phyloP scores from a whole-genome alignment of 2,329 filamentous ascomycete species.

The Emmonsiellopsis sp. region DNA sequence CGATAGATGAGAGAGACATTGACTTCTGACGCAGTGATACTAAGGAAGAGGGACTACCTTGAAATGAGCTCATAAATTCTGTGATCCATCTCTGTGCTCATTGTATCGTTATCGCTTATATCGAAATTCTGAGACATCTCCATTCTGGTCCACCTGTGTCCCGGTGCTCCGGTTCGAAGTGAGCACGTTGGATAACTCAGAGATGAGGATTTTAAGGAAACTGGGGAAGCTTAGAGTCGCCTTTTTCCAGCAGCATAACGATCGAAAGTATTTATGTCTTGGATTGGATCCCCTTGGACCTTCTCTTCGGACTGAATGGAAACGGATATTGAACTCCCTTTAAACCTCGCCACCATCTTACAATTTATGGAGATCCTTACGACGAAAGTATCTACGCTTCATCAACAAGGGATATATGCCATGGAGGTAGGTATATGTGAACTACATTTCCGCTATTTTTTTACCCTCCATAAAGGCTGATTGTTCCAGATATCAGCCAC shows the following conservation, averaged over 20 bases:
- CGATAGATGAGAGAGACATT: no score
- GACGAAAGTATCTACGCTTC: constrained; percentile 6
- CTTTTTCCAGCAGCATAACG: constrained; percentile 7
- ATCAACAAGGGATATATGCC: constrained; percentile 6
- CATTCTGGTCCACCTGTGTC: no score
- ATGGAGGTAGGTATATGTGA: constrained; percentile 11
- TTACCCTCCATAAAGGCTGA: not conserved
- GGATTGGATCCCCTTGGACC: constrained; percentile 7
- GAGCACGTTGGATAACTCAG: constrained; percentile 8
- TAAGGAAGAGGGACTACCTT: no score
- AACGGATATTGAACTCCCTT: not conserved
- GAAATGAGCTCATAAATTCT: no score
- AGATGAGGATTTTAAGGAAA: constrained; percentile 8
- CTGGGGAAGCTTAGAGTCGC: constrained; percentile 7
- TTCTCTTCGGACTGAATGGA: not conserved
- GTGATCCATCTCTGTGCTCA: no score
- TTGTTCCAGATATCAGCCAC: constrained; percentile 6
- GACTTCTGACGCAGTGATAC: no score
- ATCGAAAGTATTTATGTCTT: constrained; percentile 8
- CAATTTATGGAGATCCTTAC: constrained; percentile 4
- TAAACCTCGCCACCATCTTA: no score
- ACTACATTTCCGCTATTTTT: no score
- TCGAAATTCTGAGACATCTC: no score
- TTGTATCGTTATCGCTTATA: no score
- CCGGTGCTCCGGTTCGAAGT: no score